Conservation (phyloP, 257 asterid species). For the Solanum chaucha region DNA sequence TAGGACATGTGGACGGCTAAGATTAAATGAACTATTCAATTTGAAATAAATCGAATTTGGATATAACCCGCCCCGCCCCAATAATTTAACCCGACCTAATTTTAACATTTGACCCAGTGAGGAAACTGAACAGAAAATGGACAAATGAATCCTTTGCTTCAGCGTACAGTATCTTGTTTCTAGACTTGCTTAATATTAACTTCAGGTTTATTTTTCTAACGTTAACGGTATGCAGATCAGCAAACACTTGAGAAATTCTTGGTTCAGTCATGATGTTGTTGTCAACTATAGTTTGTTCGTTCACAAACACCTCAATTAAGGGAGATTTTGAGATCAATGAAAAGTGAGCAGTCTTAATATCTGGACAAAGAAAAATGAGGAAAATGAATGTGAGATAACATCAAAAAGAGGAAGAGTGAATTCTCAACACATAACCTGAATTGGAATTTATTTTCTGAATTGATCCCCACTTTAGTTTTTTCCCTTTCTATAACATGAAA, state of each 20-base stretch:
- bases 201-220: background rate
- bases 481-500: too few relatives aligned
- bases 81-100: too few relatives aligned
- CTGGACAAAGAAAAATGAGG: background rate
- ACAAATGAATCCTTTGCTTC: background rate
- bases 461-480: too few relatives aligned
- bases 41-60: too few relatives aligned
- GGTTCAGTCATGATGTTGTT: background rate
- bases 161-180: background rate
- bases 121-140: constrained; percentile 1
- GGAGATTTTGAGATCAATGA: background rate
- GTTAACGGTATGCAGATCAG: too few relatives aligned
- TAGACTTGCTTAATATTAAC: background rate
- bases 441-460: too few relatives aligned
- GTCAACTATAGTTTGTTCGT: background rate
- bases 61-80: too few relatives aligned
- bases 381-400: background rate
- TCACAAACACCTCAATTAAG: background rate
- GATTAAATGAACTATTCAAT: too few relatives aligned
- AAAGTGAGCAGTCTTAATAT: background rate
- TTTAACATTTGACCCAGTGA: background rate
- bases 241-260: background rate
- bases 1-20: too few relatives aligned
- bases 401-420: background rate
- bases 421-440: too few relatives aligned